Evolutionary conservation across 768 basidiomycete species (phyloP).

Genomic region (Boletus edulis): DNA sequence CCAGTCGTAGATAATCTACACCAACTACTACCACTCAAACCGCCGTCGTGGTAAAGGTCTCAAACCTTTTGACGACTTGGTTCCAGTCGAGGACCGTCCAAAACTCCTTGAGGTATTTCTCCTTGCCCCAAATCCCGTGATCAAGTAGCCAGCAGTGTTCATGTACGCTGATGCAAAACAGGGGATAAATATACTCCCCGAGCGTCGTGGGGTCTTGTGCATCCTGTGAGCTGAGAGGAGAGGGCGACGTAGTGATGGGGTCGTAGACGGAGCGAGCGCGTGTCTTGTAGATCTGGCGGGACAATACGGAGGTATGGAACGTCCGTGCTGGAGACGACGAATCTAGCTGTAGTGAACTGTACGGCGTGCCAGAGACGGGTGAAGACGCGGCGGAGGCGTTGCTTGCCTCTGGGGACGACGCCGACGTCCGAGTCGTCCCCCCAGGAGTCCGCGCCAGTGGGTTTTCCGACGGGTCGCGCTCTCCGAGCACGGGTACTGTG

Average conservation of each 20-base stretch:
- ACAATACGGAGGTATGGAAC: conserved; percentile 25
- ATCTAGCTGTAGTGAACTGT: conserved; percentile 26
- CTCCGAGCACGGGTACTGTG: conserved; percentile 30
- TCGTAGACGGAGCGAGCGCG: conserved; percentile 30
- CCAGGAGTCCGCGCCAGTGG: background rate
- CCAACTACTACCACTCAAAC: conserved; percentile 6
- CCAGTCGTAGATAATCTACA: conserved; percentile 5
- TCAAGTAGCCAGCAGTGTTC: conserved; percentile 90
- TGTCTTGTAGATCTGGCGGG: conserved; percentile 1
- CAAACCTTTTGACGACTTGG: conserved; percentile 42
- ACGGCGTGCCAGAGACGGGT: conserved; percentile 42
- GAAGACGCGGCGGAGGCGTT: conserved; percentile 35
- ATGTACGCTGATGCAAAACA: conserved; percentile 76
- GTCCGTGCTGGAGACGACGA: conserved; percentile 30
- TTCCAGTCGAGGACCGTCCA: conserved; percentile 83
- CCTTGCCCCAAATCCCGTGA: conserved; percentile 90
- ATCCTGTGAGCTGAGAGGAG: conserved; percentile 14
- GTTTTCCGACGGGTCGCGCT: background rate
- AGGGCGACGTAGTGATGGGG: conserved; percentile 7
- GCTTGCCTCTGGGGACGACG: conserved; percentile 26
- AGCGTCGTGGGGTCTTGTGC: conserved; percentile 26
- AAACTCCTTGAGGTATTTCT: conserved; percentile 79
- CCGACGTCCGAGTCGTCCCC: conserved; percentile 22
- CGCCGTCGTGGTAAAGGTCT: conserved; percentile 16
- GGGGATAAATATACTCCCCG: conserved; percentile 64